Evolutionary conservation across 768 basidiomycete species (phyloP), one percentile per base, ranked within the genome.

Genomic region (Lactifluus piperatus): DNA sequence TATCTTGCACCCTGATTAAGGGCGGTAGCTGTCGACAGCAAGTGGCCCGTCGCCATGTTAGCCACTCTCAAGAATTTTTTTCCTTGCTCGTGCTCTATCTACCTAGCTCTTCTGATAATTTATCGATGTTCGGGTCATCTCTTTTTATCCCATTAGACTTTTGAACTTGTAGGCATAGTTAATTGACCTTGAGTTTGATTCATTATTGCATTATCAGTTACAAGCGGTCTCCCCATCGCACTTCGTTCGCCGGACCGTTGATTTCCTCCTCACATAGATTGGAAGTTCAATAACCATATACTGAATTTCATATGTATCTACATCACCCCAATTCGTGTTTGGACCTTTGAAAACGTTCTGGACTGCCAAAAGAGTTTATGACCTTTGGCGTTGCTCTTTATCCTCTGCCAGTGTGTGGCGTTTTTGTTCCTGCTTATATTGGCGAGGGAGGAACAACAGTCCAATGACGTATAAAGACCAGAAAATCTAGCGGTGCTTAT

Each of bases 111-210:
- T 26, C n/a, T 9, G 7, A 18, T 5, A 16, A 4, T 56, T 47
- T 32, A 50, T 32, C 22, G 22, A 24, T 24, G 43, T 24, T 44
- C 22, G 22, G 43, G 11, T 34, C 4, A 32, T 34, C 3, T 53
- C 16, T 34, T 10, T 20, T 41, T 18, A 34, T 3, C 3, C 39
- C 34, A 29, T 36, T n/a, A 54, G 44, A 46, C 26, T 26, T 37
- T 22, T n/a, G 36, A 45, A 39, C 43, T 39, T 60, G 59, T 60
- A 56, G 54, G 49, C 39, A 56, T 60, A 55, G 54, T 30, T 60
- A 30, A 44, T 37, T 41, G 36, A 32, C 43, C 36, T 51, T 18
- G 32, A 34, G 32, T 50, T 55, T 34, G 34, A 41, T n/a, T 36
- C n/a, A n/a, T n/a, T n/a, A n/a, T n/a, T 41, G 46, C 24, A 3